Evolutionary conservation across 805 yeast genomes (phyloP).

Genomic region (Wickerhamiella lipophila): DNA sequence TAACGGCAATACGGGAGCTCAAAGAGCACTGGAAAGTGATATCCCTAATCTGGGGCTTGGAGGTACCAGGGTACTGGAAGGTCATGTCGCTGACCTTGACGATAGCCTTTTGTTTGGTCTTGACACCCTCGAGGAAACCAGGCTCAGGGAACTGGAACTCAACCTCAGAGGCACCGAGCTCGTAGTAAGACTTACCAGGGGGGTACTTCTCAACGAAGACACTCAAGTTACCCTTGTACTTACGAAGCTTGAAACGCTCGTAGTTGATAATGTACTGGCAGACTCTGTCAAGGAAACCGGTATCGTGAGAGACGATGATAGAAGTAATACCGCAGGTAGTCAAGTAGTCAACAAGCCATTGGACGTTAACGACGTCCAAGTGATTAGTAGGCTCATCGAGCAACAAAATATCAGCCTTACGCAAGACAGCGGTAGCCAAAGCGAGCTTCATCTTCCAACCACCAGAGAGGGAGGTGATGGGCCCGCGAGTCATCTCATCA

Average conservation of each 20-base stretch:
- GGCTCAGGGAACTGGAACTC: slow-evolving; percentile 99
- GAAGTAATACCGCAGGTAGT: slow-evolving; percentile 98
- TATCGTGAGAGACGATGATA: slow-evolving; percentile 97
- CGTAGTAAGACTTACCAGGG: slow-evolving; percentile 97
- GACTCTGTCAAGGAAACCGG: slow-evolving; percentile 97
- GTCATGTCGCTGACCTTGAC: slow-evolving; percentile 95
- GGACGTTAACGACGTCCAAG: slow-evolving; percentile 98
- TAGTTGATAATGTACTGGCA: slow-evolving; percentile 98
- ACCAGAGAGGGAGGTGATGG: slow-evolving; percentile 95
- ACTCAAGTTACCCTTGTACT: slow-evolving; percentile 98
- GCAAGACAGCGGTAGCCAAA: slow-evolving; percentile 96
- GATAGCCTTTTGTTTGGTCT: slow-evolving; percentile 99
- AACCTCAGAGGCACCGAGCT: slow-evolving; percentile 93
- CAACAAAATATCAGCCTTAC: slow-evolving; percentile 92
- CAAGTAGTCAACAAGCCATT: slow-evolving; percentile 99
- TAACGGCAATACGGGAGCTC: slow-evolving; percentile 99
- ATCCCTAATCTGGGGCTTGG: slow-evolving; percentile 85
- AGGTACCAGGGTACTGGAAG: slow-evolving; percentile 99
- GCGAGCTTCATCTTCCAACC: slow-evolving; percentile 99
- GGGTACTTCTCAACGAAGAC: slow-evolving; percentile 98
- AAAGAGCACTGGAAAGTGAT: slow-evolving; percentile 97
- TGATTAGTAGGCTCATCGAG: slow-evolving; percentile 99
- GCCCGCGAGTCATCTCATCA: slow-evolving; percentile 85
- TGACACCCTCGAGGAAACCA: slow-evolving; percentile 99
- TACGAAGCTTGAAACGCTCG: slow-evolving; percentile 99